Evolutionary conservation across 805 yeast species (phyloP).

Genomic region (Candida pini): DNA sequence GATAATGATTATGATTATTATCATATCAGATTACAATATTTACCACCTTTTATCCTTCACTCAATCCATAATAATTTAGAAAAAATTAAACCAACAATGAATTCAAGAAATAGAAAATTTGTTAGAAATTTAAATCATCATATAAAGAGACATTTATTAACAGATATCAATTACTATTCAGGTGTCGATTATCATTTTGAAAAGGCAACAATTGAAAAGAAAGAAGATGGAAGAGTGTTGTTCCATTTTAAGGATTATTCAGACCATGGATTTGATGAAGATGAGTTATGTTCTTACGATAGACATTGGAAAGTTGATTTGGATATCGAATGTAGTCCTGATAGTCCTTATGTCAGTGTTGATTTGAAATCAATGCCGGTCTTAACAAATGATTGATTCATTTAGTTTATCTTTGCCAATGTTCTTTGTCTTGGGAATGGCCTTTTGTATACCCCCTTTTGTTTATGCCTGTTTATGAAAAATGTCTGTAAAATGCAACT

Average conservation of each 20-base stretch:
- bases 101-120: slow-evolving; percentile 62
- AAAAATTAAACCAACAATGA: slow-evolving; percentile 62
- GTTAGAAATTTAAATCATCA: slow-evolving; percentile 68
- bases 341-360: slow-evolving; percentile 59
- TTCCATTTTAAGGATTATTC: slow-evolving; percentile 58
- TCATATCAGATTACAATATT: slow-evolving; percentile 15
- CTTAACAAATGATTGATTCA: too few relatives aligned
- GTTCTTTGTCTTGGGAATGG: too few relatives aligned
- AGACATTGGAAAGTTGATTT: slow-evolving; percentile 61
- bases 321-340: slow-evolving; percentile 58
- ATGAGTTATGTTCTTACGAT: slow-evolving; percentile 27
- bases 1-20: slow-evolving; percentile 21
- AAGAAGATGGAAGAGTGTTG: slow-evolving; percentile 39
- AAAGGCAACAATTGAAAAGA: slow-evolving; percentile 42
- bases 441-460: too few relatives aligned
- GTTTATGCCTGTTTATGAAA: too few relatives aligned
- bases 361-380: slow-evolving; percentile 54
- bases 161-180: slow-evolving; percentile 51
- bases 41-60: slow-evolving; percentile 52
- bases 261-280: slow-evolving; percentile 43
- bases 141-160: slow-evolving; percentile 57
- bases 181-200: slow-evolving; percentile 38
- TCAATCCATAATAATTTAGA: slow-evolving; percentile 63
- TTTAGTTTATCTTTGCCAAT: too few relatives aligned
- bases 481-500: too few relatives aligned